Conservation (phyloP, 768 basidiomycete species). For the Mycena amicta region DNA sequence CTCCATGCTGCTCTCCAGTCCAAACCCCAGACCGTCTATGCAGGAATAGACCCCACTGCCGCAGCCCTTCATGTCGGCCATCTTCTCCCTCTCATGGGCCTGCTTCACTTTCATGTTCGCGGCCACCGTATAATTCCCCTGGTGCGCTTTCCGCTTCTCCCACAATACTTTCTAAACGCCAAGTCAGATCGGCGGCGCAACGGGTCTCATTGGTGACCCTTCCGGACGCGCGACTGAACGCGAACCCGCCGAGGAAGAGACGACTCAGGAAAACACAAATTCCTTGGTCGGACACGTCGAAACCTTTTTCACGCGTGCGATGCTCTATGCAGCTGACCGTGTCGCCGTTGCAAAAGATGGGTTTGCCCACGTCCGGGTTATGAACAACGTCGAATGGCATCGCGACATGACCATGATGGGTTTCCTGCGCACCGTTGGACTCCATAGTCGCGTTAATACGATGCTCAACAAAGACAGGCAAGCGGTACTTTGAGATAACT, state of each 20-base stretch:
- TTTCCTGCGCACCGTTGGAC: constrained; percentile 82
- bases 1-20: constrained; percentile 40
- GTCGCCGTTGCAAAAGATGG: constrained; percentile 24
- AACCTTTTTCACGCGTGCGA: constrained; percentile 72
- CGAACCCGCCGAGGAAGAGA: constrained; percentile 58
- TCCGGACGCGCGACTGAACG: constrained; percentile 88
- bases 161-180: background rate
- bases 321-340: constrained; percentile 55
- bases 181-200: constrained; percentile 89
- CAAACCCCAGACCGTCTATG: constrained; percentile 65
- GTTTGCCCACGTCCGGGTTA: constrained; percentile 31
- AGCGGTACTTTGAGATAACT: constrained; percentile 20
- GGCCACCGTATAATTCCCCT: constrained; percentile 85
- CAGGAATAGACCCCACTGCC: constrained; percentile 93
- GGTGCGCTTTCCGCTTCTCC: constrained; percentile 48
- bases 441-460: constrained; percentile 77
- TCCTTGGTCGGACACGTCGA: constrained; percentile 65
- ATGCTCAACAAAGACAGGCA: constrained; percentile 94
- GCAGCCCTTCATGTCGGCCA: constrained; percentile 91
- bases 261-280: constrained; percentile 66
- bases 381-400: constrained; percentile 75
- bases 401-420: constrained; percentile 72
- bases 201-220: constrained; percentile 95
- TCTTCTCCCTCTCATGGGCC: constrained; percentile 81
- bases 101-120: constrained; percentile 86